A percentile compares a stretch with the other conserved stretches of the same genome.
phyloP scores from a whole-genome alignment of 441 rosid genomes.

The Caryocar brasiliense region DNA sequence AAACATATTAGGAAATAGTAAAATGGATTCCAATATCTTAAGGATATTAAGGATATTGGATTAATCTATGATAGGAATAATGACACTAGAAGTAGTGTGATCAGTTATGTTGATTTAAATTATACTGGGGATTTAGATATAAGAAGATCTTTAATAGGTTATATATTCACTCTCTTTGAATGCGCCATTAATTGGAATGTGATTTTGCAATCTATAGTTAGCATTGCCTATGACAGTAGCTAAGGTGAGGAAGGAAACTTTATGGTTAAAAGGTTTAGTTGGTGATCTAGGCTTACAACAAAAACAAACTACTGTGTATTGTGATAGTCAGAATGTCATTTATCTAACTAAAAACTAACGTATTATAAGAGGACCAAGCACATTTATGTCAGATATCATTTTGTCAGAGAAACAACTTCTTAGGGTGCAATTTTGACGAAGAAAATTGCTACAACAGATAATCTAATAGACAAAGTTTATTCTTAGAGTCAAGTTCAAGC shows the following conservation, averaged over 20 bases:
- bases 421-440: background rate
- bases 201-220: background rate
- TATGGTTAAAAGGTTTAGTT: background rate
- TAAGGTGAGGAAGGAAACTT: background rate
- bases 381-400: background rate
- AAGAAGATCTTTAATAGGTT: background rate
- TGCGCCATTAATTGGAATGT: background rate
- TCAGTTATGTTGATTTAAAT: background rate
- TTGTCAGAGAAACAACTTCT: background rate
- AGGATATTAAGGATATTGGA: background rate
- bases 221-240: background rate
- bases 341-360: background rate
- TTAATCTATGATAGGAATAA: background rate
- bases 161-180: background rate
- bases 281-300: background rate
- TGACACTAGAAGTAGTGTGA: background rate
- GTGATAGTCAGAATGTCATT: background rate
- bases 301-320: background rate
- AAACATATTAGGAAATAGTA: background rate
- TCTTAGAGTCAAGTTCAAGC: background rate
- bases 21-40: slow-evolving; percentile 7
- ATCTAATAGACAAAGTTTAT: background rate
- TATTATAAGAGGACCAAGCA: background rate
- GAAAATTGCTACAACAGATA: background rate
- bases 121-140: background rate